Conservation (phyloP, 768 basidiomycete genomes). For the Kwoniella pini region DNA sequence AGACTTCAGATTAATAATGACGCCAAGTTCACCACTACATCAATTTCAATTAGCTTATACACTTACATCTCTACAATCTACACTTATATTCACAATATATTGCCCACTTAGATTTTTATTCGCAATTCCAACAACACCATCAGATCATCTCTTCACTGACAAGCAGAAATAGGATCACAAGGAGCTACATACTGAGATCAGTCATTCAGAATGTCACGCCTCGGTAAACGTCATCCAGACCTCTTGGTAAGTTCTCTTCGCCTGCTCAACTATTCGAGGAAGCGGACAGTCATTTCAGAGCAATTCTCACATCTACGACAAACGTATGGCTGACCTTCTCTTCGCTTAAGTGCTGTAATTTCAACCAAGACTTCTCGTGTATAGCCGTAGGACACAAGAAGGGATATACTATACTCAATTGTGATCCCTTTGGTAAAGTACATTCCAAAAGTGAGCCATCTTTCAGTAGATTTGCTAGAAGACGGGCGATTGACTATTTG, state of each 20-base stretch:
- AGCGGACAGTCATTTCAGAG: too few species aligned
- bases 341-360: constrained; percentile 61
- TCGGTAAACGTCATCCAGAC: constrained; percentile 52
- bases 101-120: too few species aligned
- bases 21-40: neutral
- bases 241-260: constrained; percentile 41
- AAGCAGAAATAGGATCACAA: too few species aligned
- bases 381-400: constrained; percentile 92
- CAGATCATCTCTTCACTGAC: too few species aligned
- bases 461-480: too few species aligned
- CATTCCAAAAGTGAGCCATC: constrained; percentile 81
- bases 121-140: too few species aligned
- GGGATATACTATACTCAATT: constrained; percentile 96
- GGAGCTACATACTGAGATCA: too few species aligned
- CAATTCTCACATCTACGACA: too few species aligned
- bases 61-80: constrained; percentile 6
- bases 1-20: neutral
- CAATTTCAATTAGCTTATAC: neutral
- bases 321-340: neutral
- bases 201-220: constrained; percentile 40
- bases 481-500: neutral
- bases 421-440: constrained; percentile 94
- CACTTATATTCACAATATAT: too few species aligned
- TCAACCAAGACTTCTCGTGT: constrained; percentile 98
- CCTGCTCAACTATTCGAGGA: too few species aligned